Percentiles rank a stretch among this genome's conserved stretches.
Evolutionary conservation across 2,329 filamentous ascomycete genomes (phyloP).

Genomic region (Botrytis paeoniae): DNA sequence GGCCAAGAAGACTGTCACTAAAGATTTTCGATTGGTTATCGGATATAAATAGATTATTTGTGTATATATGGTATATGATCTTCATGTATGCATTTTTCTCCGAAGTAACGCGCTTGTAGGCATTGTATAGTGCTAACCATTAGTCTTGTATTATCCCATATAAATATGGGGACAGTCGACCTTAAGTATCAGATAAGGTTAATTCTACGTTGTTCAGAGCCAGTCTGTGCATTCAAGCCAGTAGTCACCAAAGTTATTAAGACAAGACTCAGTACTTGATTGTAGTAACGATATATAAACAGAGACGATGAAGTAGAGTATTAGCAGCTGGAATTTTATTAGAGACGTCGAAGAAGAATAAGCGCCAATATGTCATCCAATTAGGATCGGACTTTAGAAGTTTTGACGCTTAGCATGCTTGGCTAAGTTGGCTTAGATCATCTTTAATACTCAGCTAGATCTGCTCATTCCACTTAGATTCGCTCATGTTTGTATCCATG

Average conservation of each 20-base stretch:
- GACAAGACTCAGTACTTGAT: neutral
- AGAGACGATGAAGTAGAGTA: neutral
- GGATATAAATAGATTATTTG: neutral
- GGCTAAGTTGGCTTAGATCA: neutral
- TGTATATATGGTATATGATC: constrained; percentile 10
- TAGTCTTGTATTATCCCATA: neutral
- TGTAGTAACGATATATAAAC: too few relatives aligned
- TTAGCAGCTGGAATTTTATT: neutral
- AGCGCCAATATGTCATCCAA: neutral
- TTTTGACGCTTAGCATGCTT: neutral
- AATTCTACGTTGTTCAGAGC: too few relatives aligned
- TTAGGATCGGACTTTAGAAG: neutral
- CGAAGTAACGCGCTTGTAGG: neutral
- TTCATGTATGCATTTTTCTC: neutral
- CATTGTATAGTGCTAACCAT: neutral
- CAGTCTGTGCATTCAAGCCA: neutral
- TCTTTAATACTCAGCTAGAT: neutral
- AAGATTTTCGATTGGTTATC: neutral
- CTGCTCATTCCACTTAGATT: neutral
- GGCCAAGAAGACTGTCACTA: neutral
- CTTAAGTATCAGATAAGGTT: neutral
- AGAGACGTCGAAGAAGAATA: neutral
- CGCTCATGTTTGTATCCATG: neutral
- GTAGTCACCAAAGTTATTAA: neutral
- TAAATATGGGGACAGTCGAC: neutral